Percentiles rank a stretch among this genome's conserved stretches.
Evolutionary conservation across 169 alveolate species (phyloP).

Genomic region (Eimeria acervulina): DNA sequence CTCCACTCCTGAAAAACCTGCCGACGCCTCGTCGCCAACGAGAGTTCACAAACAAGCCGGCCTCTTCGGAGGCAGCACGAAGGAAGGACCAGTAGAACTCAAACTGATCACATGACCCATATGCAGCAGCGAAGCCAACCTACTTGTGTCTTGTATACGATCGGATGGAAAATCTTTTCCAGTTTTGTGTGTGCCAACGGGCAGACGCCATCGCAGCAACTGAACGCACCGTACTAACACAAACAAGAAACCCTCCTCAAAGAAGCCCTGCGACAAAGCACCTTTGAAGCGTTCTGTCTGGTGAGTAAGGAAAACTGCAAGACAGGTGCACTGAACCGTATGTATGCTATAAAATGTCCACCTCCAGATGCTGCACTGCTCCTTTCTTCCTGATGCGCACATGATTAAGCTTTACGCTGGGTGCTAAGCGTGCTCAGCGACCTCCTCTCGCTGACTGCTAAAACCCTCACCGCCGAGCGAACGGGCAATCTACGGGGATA

Average conservation of each 20-base stretch:
- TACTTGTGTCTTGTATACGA: slow-evolving; percentile 90
- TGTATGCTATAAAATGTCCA: neutral
- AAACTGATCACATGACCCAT: neutral
- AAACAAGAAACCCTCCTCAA: neutral
- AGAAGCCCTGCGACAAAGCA: neutral
- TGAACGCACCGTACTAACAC: neutral
- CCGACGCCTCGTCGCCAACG: neutral
- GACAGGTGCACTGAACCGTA: neutral
- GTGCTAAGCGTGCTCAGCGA: neutral
- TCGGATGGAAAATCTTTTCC: slow-evolving; percentile 92
- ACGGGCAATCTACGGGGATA: slow-evolving; percentile 92
- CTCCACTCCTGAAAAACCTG: neutral
- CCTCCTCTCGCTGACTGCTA: neutral
- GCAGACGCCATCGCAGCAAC: slow-evolving; percentile 90
- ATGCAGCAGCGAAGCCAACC: slow-evolving; percentile 64
- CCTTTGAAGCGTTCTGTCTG: neutral
- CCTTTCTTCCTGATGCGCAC: neutral
- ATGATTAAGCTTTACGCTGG: neutral
- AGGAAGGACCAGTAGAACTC: neutral
- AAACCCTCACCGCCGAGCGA: slow-evolving; percentile 81
- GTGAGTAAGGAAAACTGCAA: neutral
- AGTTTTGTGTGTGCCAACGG: slow-evolving; percentile 92
- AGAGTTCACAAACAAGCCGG: neutral
- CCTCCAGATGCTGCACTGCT: neutral
- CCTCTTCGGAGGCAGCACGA: neutral